phyloP scores from a whole-genome alignment of 371 early-diverging fungal genomes.

The Mortierella sp. region DNA sequence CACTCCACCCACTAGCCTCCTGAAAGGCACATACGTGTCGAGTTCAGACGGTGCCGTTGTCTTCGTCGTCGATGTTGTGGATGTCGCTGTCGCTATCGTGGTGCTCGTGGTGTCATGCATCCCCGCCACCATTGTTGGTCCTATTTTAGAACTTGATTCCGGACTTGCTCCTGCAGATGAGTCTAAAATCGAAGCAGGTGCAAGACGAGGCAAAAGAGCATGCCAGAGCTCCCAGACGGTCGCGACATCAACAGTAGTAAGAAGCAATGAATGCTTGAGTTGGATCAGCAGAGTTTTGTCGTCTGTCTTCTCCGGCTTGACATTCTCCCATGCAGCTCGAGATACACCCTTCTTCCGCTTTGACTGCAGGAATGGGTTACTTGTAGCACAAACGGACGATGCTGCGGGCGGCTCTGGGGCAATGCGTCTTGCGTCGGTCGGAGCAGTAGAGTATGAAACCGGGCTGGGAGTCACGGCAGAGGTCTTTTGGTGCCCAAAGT shows the following conservation, averaged over 20 bases:
- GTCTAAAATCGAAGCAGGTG: neutral
- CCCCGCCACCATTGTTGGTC: no score
- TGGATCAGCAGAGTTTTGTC: slow-evolving; percentile 42
- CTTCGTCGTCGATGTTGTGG: neutral
- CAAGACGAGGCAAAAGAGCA: slow-evolving; percentile 18
- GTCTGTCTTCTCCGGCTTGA: slow-evolving; percentile 23
- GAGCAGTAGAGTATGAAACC: neutral
- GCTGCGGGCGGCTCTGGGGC: neutral
- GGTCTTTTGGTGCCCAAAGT: slow-evolving; percentile 23
- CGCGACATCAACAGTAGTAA: slow-evolving; percentile 25
- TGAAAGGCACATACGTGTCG: slow-evolving; percentile 37
- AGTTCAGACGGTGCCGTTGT: slow-evolving; percentile 1
- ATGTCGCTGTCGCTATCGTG: neutral
- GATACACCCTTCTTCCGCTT: neutral
- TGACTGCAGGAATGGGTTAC: neutral
- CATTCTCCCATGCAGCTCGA: neutral
- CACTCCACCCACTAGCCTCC: slow-evolving; percentile 10
- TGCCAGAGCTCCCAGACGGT: slow-evolving; percentile 46
- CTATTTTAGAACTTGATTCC: neutral
- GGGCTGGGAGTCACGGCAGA: neutral
- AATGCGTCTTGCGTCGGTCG: neutral
- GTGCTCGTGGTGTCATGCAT: neutral
- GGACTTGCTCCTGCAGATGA: neutral
- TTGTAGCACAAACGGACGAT: neutral
- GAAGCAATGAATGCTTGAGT: slow-evolving; percentile 33